Evolutionary conservation across 2,329 filamentous ascomycete genomes (phyloP).

Genomic region (Aspergillus versicolor): DNA sequence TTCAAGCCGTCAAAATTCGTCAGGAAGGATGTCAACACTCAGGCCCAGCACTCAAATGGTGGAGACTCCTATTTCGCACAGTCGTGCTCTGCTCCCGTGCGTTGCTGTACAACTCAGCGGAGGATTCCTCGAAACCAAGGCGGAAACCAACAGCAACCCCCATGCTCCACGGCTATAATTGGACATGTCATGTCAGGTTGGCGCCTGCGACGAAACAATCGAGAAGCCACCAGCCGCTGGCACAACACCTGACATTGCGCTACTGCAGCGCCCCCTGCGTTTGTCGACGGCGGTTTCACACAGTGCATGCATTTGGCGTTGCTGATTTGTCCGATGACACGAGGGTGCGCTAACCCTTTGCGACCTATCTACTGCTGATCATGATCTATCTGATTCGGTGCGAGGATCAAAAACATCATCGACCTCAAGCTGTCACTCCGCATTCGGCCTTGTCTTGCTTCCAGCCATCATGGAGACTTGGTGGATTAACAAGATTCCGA

Average conservation of each 20-base stretch:
- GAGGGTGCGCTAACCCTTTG: neutral
- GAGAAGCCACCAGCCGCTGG: neutral
- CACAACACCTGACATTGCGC: neutral
- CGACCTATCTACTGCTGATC: constrained; percentile 3
- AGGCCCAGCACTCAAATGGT: neutral
- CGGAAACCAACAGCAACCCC: neutral
- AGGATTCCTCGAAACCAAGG: no score
- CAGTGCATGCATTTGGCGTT: neutral
- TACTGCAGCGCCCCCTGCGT: neutral
- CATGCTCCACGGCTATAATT: neutral
- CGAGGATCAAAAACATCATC: neutral
- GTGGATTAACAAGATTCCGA: no score
- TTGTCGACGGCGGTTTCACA: neutral
- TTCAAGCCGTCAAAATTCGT: neutral
- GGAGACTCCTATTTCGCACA: no score
- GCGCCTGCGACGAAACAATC: neutral
- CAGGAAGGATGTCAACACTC: neutral
- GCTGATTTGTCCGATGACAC: neutral
- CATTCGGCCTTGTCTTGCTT: no score
- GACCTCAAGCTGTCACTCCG: no score
- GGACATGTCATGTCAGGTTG: neutral
- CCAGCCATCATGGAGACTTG: no score
- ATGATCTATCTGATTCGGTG: neutral
- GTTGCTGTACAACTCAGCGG: no score
- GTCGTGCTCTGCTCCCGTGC: no score